phyloP scores from a whole-genome alignment of 192 early-diverging fungal genomes.

The Podila clonocystis region DNA sequence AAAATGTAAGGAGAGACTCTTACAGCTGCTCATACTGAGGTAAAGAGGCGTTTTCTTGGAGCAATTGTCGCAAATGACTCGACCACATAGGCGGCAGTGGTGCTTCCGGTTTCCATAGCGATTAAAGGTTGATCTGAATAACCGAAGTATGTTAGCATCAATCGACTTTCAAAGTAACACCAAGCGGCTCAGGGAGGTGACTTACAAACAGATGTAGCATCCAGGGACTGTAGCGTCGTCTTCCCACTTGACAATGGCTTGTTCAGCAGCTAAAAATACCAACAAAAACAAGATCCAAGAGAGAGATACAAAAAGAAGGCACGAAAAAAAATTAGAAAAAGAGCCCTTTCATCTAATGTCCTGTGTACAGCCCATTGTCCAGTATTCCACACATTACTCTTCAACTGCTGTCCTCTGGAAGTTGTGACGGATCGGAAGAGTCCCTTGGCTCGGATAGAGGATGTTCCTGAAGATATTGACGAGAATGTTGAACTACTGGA shows the following conservation, averaged over 20 bases:
- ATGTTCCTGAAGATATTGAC: slow-evolving; percentile 21
- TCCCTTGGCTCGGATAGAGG: slow-evolving; percentile 33
- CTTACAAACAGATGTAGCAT: slow-evolving; percentile 59
- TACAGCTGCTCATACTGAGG: slow-evolving; percentile 55
- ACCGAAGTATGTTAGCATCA: not conserved
- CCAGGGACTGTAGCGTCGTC: slow-evolving; percentile 53
- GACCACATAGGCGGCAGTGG: slow-evolving; percentile 79
- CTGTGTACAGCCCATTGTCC: too few relatives aligned
- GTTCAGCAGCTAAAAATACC: slow-evolving; percentile 43
- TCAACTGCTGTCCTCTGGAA: slow-evolving; percentile 38
- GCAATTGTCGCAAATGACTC: slow-evolving; percentile 70
- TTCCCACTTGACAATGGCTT: slow-evolving; percentile 59
- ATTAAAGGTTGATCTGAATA: slow-evolving; percentile 53
- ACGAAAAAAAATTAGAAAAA: too few relatives aligned
- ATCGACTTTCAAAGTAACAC: too few relatives aligned
- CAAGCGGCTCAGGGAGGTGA: not conserved
- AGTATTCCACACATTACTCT: slow-evolving; percentile 22
- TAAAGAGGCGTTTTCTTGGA: slow-evolving; percentile 57
- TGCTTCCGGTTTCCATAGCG: slow-evolving; percentile 71
- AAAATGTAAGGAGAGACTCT: slow-evolving; percentile 1
- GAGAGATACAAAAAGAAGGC: not conserved
- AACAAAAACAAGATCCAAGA: not conserved
- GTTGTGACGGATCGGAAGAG: slow-evolving; percentile 46
- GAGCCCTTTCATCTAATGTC: too few relatives aligned
- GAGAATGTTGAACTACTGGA: slow-evolving; percentile 31